These are phyloP conservation scores for Tephrocybe sp. DNA, from an alignment of 768 basidiomycete genomes.

Conservation along the genomic window DNA sequence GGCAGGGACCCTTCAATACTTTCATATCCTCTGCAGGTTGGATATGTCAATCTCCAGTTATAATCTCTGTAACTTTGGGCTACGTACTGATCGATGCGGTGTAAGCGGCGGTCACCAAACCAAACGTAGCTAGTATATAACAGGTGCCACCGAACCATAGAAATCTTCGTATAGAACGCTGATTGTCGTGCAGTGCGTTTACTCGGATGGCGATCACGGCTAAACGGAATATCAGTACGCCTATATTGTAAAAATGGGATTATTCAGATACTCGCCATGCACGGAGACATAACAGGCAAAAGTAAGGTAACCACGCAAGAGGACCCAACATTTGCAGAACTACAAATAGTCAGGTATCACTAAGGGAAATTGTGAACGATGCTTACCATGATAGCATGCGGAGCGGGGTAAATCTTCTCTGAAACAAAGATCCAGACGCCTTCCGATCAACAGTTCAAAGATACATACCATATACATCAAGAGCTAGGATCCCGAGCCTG, in stretches of 20 bases:
- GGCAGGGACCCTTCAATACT: background rate
- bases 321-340: constrained; percentile 13
- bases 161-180: background rate
- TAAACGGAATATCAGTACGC: background rate
- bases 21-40: background rate
- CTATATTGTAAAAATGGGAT: background rate
- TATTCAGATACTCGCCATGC: constrained; percentile 3
- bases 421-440: background rate
- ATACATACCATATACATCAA: constrained; percentile 10
- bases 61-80: too few species aligned
- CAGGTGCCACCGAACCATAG: constrained; percentile 8
- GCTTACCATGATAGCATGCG: background rate
- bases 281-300: constrained; percentile 8
- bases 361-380: background rate
- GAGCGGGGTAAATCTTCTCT: constrained; percentile 4
- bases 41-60: too few species aligned
- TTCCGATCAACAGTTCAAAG: background rate
- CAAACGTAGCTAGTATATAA: constrained; percentile 7
- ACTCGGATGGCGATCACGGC: constrained; percentile 13
- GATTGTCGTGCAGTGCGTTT: constrained; percentile 7
- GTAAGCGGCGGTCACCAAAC: constrained; percentile 1
- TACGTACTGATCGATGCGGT: background rate
- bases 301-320: constrained; percentile 11
- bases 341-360: background rate
- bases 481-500: constrained; percentile 6